These are phyloP conservation scores for Penicillium sp. DNA, from an alignment of 2,329 filamentous ascomycete genomes.

Conservation along the genomic window DNA sequence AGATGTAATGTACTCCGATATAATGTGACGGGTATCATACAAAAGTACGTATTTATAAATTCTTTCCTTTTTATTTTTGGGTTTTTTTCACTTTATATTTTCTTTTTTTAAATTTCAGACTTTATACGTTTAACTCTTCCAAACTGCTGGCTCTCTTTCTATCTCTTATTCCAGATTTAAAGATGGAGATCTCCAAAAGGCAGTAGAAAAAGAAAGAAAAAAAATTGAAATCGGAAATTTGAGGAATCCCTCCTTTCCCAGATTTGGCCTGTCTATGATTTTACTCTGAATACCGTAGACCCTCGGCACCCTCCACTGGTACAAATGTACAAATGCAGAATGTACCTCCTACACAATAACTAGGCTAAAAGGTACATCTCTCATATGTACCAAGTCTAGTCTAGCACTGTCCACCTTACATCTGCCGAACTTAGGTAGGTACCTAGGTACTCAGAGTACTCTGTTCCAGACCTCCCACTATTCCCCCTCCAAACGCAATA, in stretches of 20 bases:
- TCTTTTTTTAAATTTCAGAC: neutral
- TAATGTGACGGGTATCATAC: conserved; percentile 5
- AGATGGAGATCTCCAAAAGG: neutral
- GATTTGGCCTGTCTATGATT: neutral
- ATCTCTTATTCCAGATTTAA: neutral
- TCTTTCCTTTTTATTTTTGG: neutral
- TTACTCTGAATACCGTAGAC: neutral
- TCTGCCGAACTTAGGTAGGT: conserved; percentile 16
- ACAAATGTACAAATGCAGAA: neutral
- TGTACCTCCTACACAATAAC: neutral
- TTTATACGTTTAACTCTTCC: neutral
- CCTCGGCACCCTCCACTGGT: neutral
- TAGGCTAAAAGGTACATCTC: neutral
- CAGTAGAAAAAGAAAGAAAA: neutral
- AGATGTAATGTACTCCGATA: neutral
- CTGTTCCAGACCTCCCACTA: conserved; percentile 15
- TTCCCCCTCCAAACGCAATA: neutral
- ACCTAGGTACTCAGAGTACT: neutral
- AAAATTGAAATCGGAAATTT: neutral
- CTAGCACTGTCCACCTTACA: conserved; percentile 11
- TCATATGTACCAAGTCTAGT: neutral
- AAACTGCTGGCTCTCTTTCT: neutral
- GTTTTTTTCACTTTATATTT: neutral
- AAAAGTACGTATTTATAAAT: neutral
- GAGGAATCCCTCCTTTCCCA: neutral